Base-by-base conservation (phyloP, 495 filamentous ascomycete genomes). In the Annulohypoxylon nitens region DNA sequence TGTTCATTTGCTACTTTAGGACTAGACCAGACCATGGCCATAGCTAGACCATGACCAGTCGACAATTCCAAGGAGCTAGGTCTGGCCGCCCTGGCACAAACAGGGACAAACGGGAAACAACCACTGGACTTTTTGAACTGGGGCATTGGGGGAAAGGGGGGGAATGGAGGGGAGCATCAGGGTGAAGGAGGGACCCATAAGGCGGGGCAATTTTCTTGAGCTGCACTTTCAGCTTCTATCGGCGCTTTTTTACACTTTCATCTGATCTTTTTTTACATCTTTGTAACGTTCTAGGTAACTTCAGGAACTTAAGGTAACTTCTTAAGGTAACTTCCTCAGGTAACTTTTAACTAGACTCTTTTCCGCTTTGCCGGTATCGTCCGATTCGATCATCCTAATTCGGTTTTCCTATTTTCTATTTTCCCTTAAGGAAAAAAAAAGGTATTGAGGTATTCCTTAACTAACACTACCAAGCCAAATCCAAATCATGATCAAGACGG, bases 211-310 rank as follows among this genome's bases (percentile, higher is more conserved):
- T 30, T 58, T 14, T 67, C 53, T 23, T 16, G 20, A 75, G 72
- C 51, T 70, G 59, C 67, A 64, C 47, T 75, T 75, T 71, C 67
- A 75, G 72, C 72, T 75, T 75, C 67, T 70, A 75, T 75, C 67
- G 72, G 63, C 67, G 67, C 36, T 75, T 75, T 70, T 70, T 74
- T 53, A 39, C 61, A 66, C 26, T 75, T 75, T 64, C 54, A 75
- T 68, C 62, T 75, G 63, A 70, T 69, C 43, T 61, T 70, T 63
- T 45, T 61, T 64, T 70, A 61, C 23, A 50, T 59, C 36, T 75
- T 68, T 61, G 45, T 71, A 71, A 33, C 64, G 26, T 75, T 67
- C 66, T 63, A 41, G 72, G 72, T 60, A 75, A 67, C 60, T 71
- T 65, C 0, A 47, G 43, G 43, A 45, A 39, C 36, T 39, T 39